Percentiles rank a stretch among this genome's conserved stretches.
Conservation (phyloP, 179 eudicot genomes). For the Beta macrorhiza region DNA sequence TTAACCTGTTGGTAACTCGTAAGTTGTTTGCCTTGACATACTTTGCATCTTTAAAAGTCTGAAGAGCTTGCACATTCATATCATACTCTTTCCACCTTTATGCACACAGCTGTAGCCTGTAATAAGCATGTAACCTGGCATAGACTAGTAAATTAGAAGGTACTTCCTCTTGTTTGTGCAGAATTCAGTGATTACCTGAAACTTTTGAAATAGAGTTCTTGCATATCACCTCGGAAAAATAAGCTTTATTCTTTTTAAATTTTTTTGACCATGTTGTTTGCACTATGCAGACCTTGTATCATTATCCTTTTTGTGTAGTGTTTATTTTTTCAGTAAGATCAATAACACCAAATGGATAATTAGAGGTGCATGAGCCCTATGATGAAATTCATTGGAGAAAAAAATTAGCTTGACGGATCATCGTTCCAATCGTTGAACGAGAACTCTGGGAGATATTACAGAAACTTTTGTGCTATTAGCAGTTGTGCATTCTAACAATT, state of each 20-base stretch:
- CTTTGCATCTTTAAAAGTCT: neutral
- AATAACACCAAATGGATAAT: neutral
- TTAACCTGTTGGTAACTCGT: neutral
- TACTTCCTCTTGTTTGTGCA: neutral
- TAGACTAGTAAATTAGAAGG: neutral
- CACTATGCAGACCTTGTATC: neutral
- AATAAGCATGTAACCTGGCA: neutral
- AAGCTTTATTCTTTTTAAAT: neutral
- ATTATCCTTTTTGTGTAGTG: neutral
- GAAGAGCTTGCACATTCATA: slow-evolving; percentile 7
- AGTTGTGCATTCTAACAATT: neutral
- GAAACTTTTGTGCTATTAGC: neutral
- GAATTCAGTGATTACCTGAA: slow-evolving; percentile 4
- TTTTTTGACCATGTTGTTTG: neutral
- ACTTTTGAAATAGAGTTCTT: neutral
- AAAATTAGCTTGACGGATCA: neutral
- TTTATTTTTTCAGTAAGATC: neutral
- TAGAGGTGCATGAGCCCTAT: neutral
- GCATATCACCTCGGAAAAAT: neutral
- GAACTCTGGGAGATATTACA: neutral
- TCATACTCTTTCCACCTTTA: neutral
- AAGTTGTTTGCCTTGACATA: slow-evolving; percentile 9
- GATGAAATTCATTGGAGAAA: neutral
- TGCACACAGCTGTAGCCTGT: neutral
- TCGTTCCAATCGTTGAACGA: neutral